Evolutionary conservation across 1,284 basidiomycete species (phyloP).

Genomic region (Cutaneotrichosporon sp.): DNA sequence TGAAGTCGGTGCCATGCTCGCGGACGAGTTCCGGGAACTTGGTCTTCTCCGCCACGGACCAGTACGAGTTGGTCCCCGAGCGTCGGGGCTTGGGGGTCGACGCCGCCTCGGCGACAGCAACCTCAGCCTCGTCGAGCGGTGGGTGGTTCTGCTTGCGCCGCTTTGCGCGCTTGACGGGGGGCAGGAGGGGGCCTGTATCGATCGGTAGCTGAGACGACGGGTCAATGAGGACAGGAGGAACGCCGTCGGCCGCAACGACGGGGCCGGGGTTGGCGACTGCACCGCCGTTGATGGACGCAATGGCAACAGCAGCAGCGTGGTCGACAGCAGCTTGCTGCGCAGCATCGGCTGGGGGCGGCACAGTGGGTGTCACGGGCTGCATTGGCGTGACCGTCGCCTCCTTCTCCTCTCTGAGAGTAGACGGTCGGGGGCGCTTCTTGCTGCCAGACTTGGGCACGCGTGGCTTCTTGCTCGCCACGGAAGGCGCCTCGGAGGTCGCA

Average conservation of each 20-base stretch:
- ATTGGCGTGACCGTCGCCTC: neutral
- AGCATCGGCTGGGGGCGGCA: neutral
- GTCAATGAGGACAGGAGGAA: constrained; percentile 8
- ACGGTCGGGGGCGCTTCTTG: constrained; percentile 36
- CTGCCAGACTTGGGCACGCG: constrained; percentile 24
- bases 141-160: constrained; percentile 21
- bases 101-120: neutral
- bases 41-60: constrained; percentile 54
- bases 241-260: neutral
- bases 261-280: neutral
- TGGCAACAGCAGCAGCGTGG: neutral
- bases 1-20: constrained; percentile 68
- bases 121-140: neutral
- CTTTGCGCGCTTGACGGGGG: constrained; percentile 38
- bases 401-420: constrained; percentile 21
- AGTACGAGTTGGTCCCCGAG: constrained; percentile 49
- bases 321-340: neutral
- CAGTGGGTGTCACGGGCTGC: neutral
- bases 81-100: constrained; percentile 16
- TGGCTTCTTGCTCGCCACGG: constrained; percentile 25
- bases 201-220: constrained; percentile 11
- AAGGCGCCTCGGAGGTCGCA: constrained; percentile 30
- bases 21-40: constrained; percentile 61
- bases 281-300: constrained; percentile 1
- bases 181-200: constrained; percentile 25